Evolutionary conservation across 1,139 yeast genomes (phyloP).

Genomic region (Geotrichum klebahnii): DNA sequence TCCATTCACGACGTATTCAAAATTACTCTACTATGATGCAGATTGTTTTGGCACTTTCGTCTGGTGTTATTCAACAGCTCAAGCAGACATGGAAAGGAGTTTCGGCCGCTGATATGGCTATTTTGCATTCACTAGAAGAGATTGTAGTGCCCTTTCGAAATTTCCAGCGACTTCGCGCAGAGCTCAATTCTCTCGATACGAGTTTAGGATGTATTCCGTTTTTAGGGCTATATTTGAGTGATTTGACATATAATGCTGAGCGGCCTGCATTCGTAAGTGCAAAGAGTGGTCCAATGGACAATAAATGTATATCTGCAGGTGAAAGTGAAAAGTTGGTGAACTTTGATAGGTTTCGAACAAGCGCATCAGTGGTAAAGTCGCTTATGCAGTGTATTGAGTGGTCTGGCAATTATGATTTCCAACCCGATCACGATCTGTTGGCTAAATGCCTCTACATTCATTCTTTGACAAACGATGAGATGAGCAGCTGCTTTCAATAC

Average conservation of each 20-base stretch:
- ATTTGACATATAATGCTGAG: slow-evolving; percentile 75
- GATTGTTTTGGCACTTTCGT: slow-evolving; percentile 75
- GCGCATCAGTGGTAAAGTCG: slow-evolving; percentile 74
- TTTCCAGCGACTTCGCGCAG: slow-evolving; percentile 60
- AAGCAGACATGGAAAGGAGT: slow-evolving; percentile 72
- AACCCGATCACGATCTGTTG: slow-evolving; percentile 55
- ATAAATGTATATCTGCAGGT: too few relatives aligned
- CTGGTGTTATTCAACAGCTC: slow-evolving; percentile 56
- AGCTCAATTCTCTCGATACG: slow-evolving; percentile 60
- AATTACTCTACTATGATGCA: slow-evolving; percentile 87
- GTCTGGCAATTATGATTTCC: slow-evolving; percentile 58
- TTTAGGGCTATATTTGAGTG: slow-evolving; percentile 79
- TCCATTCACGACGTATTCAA: slow-evolving; percentile 57
- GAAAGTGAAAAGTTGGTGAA: slow-evolving; percentile 51
- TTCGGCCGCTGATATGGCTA: slow-evolving; percentile 44
- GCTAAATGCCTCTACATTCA: slow-evolving; percentile 82
- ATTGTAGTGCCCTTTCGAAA: slow-evolving; percentile 59
- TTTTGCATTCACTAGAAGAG: slow-evolving; percentile 45
- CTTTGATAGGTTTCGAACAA: slow-evolving; percentile 70
- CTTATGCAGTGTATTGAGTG: slow-evolving; percentile 81
- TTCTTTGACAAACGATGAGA: slow-evolving; percentile 71
- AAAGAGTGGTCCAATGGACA: slow-evolving; percentile 12
- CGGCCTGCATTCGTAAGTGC: slow-evolving; percentile 37
- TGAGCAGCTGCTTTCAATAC: slow-evolving; percentile 45
- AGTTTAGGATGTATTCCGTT: slow-evolving; percentile 80